Evolutionary conservation across 768 basidiomycete genomes (phyloP).

Genomic region (Tulasnella sp.): DNA sequence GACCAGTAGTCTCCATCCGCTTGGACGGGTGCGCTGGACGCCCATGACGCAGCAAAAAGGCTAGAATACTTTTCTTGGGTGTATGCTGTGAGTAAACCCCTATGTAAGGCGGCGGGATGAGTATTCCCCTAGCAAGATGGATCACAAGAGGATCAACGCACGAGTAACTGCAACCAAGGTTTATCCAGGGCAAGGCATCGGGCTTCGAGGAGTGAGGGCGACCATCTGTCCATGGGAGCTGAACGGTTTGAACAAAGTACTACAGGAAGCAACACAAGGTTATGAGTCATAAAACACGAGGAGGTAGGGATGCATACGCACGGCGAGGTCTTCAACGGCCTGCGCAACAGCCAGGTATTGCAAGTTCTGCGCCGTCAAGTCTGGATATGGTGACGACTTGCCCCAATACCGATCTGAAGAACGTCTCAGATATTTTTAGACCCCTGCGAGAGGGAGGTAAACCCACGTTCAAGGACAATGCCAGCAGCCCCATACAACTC

Average conservation of each 20-base stretch:
- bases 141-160: neutral
- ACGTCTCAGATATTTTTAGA: neutral
- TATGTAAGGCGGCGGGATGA: neutral
- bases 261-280: neutral
- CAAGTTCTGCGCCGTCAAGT: neutral
- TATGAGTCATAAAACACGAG: neutral
- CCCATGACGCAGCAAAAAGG: conserved; percentile 14
- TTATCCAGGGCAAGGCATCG: neutral
- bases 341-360: neutral
- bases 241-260: conserved; percentile 13
- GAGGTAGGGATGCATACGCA: neutral
- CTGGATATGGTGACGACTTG: neutral
- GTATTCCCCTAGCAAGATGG: neutral
- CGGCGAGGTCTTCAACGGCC: neutral
- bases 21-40: conserved; percentile 15
- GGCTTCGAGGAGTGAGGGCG: neutral
- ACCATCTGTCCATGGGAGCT: conserved; percentile 2
- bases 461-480: conserved; percentile 15
- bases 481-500: conserved; percentile 10
- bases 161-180: conserved; percentile 8
- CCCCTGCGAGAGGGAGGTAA: neutral
- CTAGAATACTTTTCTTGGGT: conserved; percentile 11
- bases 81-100: conserved; percentile 13
- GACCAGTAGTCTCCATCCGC: conserved; percentile 15
- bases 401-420: conserved; percentile 12